phyloP scores from a whole-genome alignment of 352 stramenopile genomes.

The Phytopythium helicoides region DNA sequence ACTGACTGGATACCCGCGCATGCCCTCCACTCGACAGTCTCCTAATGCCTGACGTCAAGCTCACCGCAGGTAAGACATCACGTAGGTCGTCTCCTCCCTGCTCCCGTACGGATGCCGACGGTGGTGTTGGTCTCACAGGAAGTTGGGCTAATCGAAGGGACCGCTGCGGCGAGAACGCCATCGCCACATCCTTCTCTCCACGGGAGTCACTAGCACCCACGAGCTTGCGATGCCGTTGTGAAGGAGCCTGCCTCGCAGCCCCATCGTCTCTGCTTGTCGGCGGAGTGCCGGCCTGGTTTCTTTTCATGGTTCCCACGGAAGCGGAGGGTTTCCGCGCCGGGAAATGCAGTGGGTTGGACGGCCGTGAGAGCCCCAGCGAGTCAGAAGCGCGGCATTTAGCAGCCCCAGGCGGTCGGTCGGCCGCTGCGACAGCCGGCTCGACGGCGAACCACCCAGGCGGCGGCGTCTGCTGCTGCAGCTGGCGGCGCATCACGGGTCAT shows the following conservation, averaged over 20 bases:
- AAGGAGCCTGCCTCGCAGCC: not conserved
- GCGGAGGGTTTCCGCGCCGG: constrained; percentile 19
- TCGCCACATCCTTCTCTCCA: not conserved
- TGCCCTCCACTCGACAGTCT: not conserved
- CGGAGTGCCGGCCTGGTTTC: not conserved
- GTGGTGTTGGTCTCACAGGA: not conserved
- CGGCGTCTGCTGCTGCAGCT: too few relatives aligned
- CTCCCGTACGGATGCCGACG: not conserved
- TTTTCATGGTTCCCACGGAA: too few relatives aligned
- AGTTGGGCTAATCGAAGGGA: constrained; percentile 37
- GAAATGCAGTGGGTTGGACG: constrained; percentile 25
- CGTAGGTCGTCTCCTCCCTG: not conserved
- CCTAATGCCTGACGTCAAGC: not conserved
- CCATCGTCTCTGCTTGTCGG: not conserved
- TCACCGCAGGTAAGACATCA: not conserved
- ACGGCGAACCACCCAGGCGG: constrained; percentile 6
- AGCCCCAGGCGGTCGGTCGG: not conserved
- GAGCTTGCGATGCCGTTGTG: constrained; percentile 3
- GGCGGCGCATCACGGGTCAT: constrained; percentile 1
- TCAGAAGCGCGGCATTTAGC: constrained; percentile 7
- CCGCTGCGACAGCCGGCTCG: constrained; percentile 2
- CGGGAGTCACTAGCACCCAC: not conserved
- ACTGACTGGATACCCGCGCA: too few relatives aligned
- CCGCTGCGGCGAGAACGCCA: constrained; percentile 33
- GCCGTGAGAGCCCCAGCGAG: constrained; percentile 27